A percentile compares a stretch with the other conserved stretches of the same genome.
Conservation (phyloP, 202 grass and related monocot genomes). For the Cymbopogon flexuosus region DNA sequence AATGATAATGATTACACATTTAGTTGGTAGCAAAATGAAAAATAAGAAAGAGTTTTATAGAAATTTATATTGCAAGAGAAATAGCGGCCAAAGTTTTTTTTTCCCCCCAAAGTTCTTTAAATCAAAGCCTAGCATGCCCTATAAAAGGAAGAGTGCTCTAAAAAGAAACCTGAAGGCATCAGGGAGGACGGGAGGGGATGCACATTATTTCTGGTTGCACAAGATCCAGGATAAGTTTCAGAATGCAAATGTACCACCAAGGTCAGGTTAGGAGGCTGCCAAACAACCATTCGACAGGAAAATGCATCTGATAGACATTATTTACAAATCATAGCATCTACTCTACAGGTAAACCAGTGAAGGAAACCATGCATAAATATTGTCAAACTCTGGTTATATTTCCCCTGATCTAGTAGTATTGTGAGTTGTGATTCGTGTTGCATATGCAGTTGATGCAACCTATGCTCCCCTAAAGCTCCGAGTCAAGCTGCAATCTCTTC, state of each 20-base stretch:
- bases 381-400: neutral
- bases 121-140: neutral
- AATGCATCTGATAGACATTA: neutral
- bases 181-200: neutral
- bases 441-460: neutral
- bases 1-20: constrained; percentile 9
- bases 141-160: neutral
- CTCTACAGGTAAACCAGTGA: neutral
- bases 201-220: neutral
- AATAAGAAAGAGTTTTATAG: neutral
- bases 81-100: neutral
- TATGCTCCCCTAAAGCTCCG: too few species aligned
- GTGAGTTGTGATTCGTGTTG: neutral
- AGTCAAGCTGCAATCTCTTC: neutral
- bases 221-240: neutral
- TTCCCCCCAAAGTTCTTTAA: neutral
- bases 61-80: neutral
- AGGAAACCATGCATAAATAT: neutral
- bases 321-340: neutral
- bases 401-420: neutral
- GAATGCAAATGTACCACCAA: neutral
- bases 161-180: neutral
- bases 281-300: neutral
- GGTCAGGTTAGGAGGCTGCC: neutral
- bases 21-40: neutral